phyloP scores from a whole-genome alignment of 1,284 basidiomycete species.

The Butyriboletus appendiculatus region DNA sequence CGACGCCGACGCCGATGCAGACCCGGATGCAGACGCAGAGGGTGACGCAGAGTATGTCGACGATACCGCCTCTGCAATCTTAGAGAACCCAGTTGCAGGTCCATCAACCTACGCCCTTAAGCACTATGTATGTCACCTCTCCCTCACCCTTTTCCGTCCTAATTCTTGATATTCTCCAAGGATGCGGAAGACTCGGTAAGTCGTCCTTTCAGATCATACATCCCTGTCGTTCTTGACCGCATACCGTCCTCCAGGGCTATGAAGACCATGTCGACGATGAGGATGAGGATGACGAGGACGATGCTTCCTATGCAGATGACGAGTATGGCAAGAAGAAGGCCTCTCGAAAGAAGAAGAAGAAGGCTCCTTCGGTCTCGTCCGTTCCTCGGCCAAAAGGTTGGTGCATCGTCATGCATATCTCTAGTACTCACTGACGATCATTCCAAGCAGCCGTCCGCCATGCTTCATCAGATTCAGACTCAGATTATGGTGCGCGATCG shows the following conservation, averaged over 20 bases:
- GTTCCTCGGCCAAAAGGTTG: slow-evolving; percentile 60
- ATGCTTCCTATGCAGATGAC: slow-evolving; percentile 76
- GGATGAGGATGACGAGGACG: slow-evolving; percentile 58
- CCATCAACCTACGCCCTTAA: slow-evolving; percentile 32
- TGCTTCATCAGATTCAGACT: slow-evolving; percentile 73
- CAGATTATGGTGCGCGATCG: slow-evolving; percentile 83
- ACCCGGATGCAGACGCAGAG: slow-evolving; percentile 38
- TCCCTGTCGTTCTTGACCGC: slow-evolving; percentile 25
- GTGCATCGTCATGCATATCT: slow-evolving; percentile 16
- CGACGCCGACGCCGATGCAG: slow-evolving; percentile 42
- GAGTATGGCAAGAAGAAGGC: slow-evolving; percentile 72
- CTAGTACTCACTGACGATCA: slow-evolving; percentile 34
- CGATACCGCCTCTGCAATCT: slow-evolving; percentile 28
- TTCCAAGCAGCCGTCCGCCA: slow-evolving; percentile 47
- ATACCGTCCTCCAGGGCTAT: slow-evolving; percentile 54
- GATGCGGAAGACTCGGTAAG: slow-evolving; percentile 71
- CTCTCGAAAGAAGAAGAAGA: slow-evolving; percentile 65
- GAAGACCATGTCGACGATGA: slow-evolving; percentile 60
- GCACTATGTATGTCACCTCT: slow-evolving; percentile 24
- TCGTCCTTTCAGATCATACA: slow-evolving; percentile 21
- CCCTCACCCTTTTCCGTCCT: slow-evolving; percentile 1
- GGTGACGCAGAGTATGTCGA: slow-evolving; percentile 41
- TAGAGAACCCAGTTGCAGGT: slow-evolving; percentile 36
- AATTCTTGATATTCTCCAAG: slow-evolving; percentile 33
- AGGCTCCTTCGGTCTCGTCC: slow-evolving; percentile 42